Percentiles rank a stretch among this genome's conserved stretches.
These are phyloP conservation scores for Ceratocystis variospora DNA, from an alignment of 2,329 filamentous ascomycete species.

Conservation along the genomic window DNA sequence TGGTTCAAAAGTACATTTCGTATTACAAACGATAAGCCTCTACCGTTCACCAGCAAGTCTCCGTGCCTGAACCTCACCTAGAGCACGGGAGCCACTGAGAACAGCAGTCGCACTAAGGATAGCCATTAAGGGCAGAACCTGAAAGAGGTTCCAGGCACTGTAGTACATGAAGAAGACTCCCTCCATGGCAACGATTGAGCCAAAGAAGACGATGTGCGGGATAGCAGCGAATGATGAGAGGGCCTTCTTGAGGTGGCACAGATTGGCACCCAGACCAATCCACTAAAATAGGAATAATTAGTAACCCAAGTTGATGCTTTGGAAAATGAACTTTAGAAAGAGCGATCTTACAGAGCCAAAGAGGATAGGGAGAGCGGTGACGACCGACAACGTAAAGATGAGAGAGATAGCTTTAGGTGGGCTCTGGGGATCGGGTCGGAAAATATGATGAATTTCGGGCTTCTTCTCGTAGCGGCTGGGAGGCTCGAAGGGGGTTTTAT, in stretches of 20 bases:
- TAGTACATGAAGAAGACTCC: conserved; percentile 93
- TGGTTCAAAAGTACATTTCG: not conserved
- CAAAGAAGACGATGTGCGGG: conserved; percentile 72
- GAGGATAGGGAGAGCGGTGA: conserved; percentile 60
- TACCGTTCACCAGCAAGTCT: conserved; percentile 60
- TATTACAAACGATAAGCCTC: not conserved
- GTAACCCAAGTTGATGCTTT: not conserved
- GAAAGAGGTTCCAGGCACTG: conserved; percentile 79
- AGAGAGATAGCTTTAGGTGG: conserved; percentile 69
- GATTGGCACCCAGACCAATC: conserved; percentile 68
- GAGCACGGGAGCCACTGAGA: conserved; percentile 74
- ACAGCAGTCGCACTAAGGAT: conserved; percentile 59
- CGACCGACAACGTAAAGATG: conserved; percentile 58
- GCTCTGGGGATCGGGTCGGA: conserved; percentile 64
- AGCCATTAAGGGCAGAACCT: conserved; percentile 61
- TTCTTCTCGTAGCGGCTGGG: conserved; percentile 73
- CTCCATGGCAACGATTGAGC: conserved; percentile 77
- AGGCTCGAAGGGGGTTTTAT: conserved; percentile 48
- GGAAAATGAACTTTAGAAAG: not conserved
- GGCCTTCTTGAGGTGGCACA: conserved; percentile 63
- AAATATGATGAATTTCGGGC: conserved; percentile 80
- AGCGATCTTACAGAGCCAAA: conserved; percentile 48
- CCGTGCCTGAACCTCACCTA: conserved; percentile 84
- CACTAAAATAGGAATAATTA: conserved; percentile 41
- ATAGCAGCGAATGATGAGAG: conserved; percentile 59